A percentile compares a stretch with the other conserved stretches of the same genome.
Conservation (phyloP, 345 rosid species). For the Salix brachista region DNA sequence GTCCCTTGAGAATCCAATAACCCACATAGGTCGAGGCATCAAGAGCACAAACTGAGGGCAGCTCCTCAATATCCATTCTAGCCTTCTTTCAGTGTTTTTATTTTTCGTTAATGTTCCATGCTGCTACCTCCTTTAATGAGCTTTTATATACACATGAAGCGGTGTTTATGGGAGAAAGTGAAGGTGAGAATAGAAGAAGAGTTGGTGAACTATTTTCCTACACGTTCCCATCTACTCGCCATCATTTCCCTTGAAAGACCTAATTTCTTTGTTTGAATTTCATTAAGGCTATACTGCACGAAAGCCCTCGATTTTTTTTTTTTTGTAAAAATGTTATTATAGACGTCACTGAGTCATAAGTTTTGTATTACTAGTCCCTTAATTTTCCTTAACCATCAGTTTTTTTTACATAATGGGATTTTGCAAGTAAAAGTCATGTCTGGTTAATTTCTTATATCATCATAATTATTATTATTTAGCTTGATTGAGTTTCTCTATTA, state of each 20-base stretch:
- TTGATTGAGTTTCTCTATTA: no score
- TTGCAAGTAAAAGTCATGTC: no score
- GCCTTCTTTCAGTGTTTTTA: background rate
- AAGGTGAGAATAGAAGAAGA: conserved; percentile 31
- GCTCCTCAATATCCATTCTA: conserved; percentile 34
- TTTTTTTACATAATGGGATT: no score
- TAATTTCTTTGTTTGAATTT: background rate
- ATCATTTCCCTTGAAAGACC: background rate
- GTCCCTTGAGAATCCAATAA: conserved; percentile 76
- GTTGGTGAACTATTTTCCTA: conserved; percentile 57
- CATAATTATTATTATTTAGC: no score
- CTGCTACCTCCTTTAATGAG: background rate
- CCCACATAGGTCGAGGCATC: conserved; percentile 88
- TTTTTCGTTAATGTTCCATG: background rate
- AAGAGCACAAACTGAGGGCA: conserved; percentile 61
- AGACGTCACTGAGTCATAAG: no score
- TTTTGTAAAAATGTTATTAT: no score
- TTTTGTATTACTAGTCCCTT: no score
- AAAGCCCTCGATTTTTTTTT: no score
- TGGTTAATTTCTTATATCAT: no score
- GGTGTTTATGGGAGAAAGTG: conserved; percentile 16
- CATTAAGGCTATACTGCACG: background rate
- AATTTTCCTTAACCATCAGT: no score
- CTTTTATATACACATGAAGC: conserved; percentile 23
- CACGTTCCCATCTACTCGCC: conserved; percentile 63